phyloP scores from a whole-genome alignment of 441 rosid genomes.

The Biscutella laevigata region DNA sequence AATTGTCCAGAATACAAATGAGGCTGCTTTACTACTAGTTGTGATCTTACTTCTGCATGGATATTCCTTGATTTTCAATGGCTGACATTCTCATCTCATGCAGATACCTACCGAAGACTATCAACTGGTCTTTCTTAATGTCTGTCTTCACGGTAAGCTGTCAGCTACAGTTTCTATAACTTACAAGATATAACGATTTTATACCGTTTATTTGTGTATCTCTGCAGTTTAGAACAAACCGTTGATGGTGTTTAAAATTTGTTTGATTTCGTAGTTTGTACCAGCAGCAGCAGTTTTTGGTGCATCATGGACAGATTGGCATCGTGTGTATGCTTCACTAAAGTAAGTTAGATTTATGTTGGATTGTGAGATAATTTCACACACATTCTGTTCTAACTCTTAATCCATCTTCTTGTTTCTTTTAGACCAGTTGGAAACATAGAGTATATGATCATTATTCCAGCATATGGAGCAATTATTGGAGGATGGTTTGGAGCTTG shows the following conservation, averaged over 20 bases:
- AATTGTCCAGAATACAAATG: neutral
- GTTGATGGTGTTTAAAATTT: slow-evolving; percentile 9
- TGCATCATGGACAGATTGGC: slow-evolving; percentile 66
- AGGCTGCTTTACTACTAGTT: neutral
- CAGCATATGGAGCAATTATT: slow-evolving; percentile 68
- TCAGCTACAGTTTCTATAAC: neutral
- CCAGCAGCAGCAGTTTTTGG: slow-evolving; percentile 70
- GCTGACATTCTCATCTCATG: slow-evolving; percentile 8
- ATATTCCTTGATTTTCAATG: neutral
- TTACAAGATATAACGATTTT: neutral
- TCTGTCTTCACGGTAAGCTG: slow-evolving; percentile 59
- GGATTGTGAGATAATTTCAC: neutral
- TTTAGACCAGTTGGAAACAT: slow-evolving; percentile 17
- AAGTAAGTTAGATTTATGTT: slow-evolving; percentile 36
- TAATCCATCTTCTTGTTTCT: slow-evolving; percentile 3
- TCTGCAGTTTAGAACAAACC: slow-evolving; percentile 6
- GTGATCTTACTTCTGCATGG: neutral
- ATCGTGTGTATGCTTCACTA: slow-evolving; percentile 41
- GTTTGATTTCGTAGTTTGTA: slow-evolving; percentile 40
- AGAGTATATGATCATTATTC: slow-evolving; percentile 44
- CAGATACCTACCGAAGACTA: slow-evolving; percentile 50
- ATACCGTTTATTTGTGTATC: neutral
- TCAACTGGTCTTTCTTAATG: slow-evolving; percentile 69
- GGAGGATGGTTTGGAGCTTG: slow-evolving; percentile 98
- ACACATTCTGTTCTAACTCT: neutral